Evolutionary conservation across 2,329 filamentous ascomycete genomes (phyloP).

Genomic region (Fusarium camptoceras): DNA sequence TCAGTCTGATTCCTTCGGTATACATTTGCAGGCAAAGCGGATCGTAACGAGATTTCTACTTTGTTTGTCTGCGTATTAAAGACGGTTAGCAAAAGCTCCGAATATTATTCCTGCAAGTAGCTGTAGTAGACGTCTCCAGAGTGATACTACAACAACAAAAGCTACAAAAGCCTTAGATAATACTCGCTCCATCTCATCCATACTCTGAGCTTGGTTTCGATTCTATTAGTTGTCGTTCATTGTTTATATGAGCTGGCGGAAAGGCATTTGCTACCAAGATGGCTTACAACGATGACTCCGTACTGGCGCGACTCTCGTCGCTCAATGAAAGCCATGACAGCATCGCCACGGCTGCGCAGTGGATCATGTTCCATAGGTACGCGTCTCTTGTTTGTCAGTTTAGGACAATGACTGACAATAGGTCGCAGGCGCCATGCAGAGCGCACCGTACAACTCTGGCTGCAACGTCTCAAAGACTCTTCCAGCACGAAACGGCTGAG

Average conservation of each 20-base stretch:
- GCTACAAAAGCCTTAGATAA: conserved; percentile 39
- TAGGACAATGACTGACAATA: conserved; percentile 7
- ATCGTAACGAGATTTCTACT: conserved; percentile 12
- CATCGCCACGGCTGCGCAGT: conserved; percentile 95
- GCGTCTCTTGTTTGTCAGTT: not conserved
- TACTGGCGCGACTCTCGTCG: conserved; percentile 92
- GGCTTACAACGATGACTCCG: conserved; percentile 96
- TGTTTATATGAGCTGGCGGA: not conserved
- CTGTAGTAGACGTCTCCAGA: conserved; percentile 47
- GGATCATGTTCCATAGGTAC: conserved; percentile 99
- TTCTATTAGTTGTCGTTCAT: conserved; percentile 4
- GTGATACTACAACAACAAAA: conserved; percentile 46
- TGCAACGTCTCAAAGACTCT: conserved; percentile 88
- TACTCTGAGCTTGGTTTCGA: conserved; percentile 4
- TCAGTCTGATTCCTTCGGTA: conserved; percentile 32
- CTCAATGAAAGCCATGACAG: conserved; percentile 98
- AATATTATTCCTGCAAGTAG: conserved; percentile 43
- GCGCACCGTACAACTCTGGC: conserved; percentile 90
- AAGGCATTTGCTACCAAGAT: conserved; percentile 60
- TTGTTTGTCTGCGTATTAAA: conserved; percentile 21
- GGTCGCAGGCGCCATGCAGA: conserved; percentile 84
- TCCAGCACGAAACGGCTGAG: conserved; percentile 87
- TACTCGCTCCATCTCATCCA: conserved; percentile 21
- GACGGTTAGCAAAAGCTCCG: conserved; percentile 33
- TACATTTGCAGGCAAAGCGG: conserved; percentile 24